These are phyloP conservation scores for Mallotus japonicus DNA, from an alignment of 441 rosid genomes.

Conservation along the genomic window DNA sequence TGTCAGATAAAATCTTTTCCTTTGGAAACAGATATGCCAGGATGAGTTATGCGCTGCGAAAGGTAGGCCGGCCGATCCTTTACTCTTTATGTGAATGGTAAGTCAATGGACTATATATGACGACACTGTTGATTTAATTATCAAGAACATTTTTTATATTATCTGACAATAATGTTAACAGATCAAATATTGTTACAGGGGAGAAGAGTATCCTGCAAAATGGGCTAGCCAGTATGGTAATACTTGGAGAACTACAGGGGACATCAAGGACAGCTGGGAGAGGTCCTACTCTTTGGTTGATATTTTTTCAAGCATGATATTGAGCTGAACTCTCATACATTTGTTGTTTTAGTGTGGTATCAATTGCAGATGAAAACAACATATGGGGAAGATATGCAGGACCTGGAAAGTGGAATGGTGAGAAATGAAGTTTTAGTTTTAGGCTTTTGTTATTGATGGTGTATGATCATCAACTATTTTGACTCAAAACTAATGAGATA, in stretches of 20 bases:
- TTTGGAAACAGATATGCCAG: constrained; percentile 36
- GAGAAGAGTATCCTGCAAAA: constrained; percentile 52
- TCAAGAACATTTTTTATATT: background rate
- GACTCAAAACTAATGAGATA: background rate
- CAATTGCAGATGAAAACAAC: constrained; percentile 51
- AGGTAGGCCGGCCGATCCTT: constrained; percentile 50
- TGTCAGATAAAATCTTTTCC: background rate
- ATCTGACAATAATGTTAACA: background rate
- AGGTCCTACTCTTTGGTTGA: constrained; percentile 27
- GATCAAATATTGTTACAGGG: constrained; percentile 32
- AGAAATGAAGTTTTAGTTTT: background rate
- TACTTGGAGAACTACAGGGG: constrained; percentile 66
- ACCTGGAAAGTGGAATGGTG: constrained; percentile 68
- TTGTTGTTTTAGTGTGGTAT: constrained; percentile 35
- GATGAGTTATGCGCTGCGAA: constrained; percentile 52
- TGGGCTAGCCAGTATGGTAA: constrained; percentile 59
- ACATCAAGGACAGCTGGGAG: constrained; percentile 46
- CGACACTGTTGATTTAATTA: background rate
- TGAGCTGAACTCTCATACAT: constrained; percentile 21
- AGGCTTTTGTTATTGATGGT: too few species aligned
- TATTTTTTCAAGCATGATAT: background rate
- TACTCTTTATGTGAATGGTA: constrained; percentile 69
- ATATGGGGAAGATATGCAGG: constrained; percentile 54
- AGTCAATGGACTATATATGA: constrained; percentile 3
- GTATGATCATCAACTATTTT: background rate